A percentile compares a stretch with the other conserved stretches of the same genome.
Conservation (phyloP, 345 rosid genomes). For the Linum tenue region DNA sequence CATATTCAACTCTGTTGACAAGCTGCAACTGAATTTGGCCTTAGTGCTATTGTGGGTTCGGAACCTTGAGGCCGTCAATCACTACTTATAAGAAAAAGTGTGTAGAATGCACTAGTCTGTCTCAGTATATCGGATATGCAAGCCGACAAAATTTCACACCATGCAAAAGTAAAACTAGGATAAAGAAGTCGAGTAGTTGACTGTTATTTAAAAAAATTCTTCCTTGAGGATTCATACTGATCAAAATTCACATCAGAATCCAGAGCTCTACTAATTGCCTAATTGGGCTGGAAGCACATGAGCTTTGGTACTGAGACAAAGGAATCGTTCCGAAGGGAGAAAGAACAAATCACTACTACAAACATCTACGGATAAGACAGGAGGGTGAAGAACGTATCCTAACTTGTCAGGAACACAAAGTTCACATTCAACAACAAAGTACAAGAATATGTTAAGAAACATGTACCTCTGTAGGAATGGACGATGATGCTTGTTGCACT, state of each 20-base stretch:
- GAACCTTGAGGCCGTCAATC: too few species aligned
- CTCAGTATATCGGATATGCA: neutral
- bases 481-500: constrained; percentile 46
- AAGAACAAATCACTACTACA: too few species aligned
- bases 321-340: too few species aligned
- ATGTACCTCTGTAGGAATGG: constrained; percentile 51
- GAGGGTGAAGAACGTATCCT: neutral
- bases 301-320: neutral
- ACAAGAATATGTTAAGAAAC: neutral
- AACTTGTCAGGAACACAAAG: neutral
- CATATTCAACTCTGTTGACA: neutral
- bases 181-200: neutral
- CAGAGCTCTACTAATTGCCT: neutral
- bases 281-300: neutral
- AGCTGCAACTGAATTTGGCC: neutral
- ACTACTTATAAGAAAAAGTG: too few species aligned
- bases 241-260: too few species aligned
- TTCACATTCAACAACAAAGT: neutral
- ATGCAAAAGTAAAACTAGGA: too few species aligned
- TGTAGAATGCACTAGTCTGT: neutral
- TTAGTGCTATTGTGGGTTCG: too few species aligned
- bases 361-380: too few species aligned
- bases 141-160: too few species aligned
- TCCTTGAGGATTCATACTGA: too few species aligned
- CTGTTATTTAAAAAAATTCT: neutral